Evolutionary conservation across 1,284 basidiomycete genomes (phyloP).

Genomic region (Takashimella koratensis): DNA sequence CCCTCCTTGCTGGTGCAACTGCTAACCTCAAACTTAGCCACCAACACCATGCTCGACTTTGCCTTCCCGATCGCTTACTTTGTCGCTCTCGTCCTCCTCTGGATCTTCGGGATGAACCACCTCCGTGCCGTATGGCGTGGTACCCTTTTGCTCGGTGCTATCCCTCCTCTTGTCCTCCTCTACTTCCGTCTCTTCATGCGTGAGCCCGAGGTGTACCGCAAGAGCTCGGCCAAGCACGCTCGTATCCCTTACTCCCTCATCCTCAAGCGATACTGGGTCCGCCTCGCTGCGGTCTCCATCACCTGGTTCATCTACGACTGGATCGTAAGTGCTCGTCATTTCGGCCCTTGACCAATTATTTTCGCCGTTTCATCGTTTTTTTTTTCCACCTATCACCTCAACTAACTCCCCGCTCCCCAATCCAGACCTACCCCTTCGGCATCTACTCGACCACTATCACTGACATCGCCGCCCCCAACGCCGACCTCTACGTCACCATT

Average conservation of each 20-base stretch:
- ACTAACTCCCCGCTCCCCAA: no score
- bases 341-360: no score
- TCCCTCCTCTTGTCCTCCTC: constrained; percentile 74
- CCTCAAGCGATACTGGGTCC: constrained; percentile 64
- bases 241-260: constrained; percentile 63
- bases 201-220: constrained; percentile 56
- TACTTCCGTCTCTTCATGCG: constrained; percentile 83
- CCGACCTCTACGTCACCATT: constrained; percentile 31
- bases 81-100: constrained; percentile 75
- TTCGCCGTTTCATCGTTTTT: no score
- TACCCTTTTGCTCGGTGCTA: constrained; percentile 78
- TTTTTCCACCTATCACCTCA: background rate
- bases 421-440: constrained; percentile 59
- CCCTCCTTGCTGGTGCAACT: no score
- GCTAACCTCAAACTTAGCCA: no score
- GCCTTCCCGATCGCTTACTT: constrained; percentile 82
- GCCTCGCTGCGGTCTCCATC: constrained; percentile 27
- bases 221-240: constrained; percentile 63
- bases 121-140: constrained; percentile 88
- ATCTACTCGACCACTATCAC: constrained; percentile 69
- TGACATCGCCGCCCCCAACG: constrained; percentile 21
- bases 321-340: no score
- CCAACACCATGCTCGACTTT: constrained; percentile 81
- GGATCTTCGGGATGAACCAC: constrained; percentile 80
- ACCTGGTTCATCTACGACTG: constrained; percentile 75